Evolutionary conservation across 768 basidiomycete genomes (phyloP).

Genomic region (Suillus subalutaceus): DNA sequence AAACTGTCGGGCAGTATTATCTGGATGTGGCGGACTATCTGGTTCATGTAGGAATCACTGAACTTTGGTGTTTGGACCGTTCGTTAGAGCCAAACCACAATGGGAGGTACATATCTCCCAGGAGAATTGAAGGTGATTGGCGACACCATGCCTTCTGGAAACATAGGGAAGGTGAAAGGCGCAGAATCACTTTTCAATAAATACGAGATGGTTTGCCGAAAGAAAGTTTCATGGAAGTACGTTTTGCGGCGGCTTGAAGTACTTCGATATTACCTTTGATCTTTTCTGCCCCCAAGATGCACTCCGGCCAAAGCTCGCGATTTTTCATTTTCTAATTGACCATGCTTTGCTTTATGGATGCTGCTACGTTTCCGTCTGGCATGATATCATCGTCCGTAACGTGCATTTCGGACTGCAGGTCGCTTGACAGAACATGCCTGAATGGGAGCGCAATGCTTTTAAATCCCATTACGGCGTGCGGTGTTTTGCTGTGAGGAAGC

Average conservation of each 20-base stretch:
- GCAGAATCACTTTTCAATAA: not conserved
- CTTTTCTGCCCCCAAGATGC: slow-evolving; percentile 1
- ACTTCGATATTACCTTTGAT: not conserved
- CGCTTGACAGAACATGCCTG: slow-evolving; percentile 8
- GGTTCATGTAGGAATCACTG: slow-evolving; percentile 54
- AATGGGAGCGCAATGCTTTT: not conserved
- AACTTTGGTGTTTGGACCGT: slow-evolving; percentile 64
- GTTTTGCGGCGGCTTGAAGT: slow-evolving; percentile 3
- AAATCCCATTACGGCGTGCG: slow-evolving; percentile 1
- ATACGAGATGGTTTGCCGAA: not conserved
- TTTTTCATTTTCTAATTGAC: not conserved
- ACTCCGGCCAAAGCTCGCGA: not conserved
- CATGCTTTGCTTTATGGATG: not conserved
- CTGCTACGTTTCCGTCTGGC: not conserved
- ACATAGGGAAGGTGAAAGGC: slow-evolving; percentile 17
- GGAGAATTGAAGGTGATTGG: slow-evolving; percentile 56
- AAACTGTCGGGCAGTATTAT: slow-evolving; percentile 89
- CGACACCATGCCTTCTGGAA: slow-evolving; percentile 64
- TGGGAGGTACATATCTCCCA: slow-evolving; percentile 48
- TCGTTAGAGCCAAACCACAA: slow-evolving; percentile 44
- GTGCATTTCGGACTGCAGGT: slow-evolving; percentile 6
- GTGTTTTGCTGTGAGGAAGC: slow-evolving; percentile 4
- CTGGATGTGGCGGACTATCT: slow-evolving; percentile 66
- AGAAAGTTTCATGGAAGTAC: not conserved
- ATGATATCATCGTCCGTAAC: not conserved